These are phyloP conservation scores for Rhizophora apiculata DNA, from an alignment of 345 rosid genomes.

Conservation along the genomic window DNA sequence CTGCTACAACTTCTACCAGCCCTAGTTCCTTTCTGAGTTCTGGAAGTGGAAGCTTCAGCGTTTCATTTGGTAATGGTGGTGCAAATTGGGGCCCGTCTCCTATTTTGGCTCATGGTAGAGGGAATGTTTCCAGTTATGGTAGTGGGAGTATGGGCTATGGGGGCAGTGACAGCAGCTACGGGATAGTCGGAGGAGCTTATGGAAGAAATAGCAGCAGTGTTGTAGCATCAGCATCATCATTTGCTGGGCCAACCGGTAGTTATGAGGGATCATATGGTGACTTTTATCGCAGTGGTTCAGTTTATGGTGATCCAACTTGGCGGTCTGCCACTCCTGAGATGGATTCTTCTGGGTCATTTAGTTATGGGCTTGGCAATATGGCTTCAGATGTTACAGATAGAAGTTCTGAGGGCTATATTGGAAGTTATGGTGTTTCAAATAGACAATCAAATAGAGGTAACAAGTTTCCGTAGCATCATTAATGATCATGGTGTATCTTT, in stretches of 20 bases:
- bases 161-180: conserved; percentile 37
- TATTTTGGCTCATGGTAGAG: conserved; percentile 41
- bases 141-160: conserved; percentile 38
- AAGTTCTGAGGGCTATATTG: conserved; percentile 63
- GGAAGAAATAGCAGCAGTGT: conserved; percentile 52
- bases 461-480: conserved; percentile 17
- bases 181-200: conserved; percentile 47
- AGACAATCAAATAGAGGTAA: conserved; percentile 89
- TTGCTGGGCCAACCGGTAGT: conserved; percentile 48
- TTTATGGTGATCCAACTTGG: conserved; percentile 79
- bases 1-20: conserved; percentile 38
- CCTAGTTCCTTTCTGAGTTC: conserved; percentile 45
- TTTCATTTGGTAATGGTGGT: conserved; percentile 60
- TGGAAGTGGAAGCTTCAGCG: conserved; percentile 57
- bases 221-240: conserved; percentile 53
- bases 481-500: neutral
- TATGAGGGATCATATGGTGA: conserved; percentile 69
- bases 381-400: conserved; percentile 58
- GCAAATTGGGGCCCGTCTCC: conserved; percentile 66
- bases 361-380: conserved; percentile 61
- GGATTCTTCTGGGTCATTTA: conserved; percentile 60
- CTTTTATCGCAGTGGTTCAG: conserved; percentile 52
- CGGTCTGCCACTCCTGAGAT: conserved; percentile 58
- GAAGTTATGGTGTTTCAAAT: conserved; percentile 66
- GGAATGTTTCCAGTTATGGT: conserved; percentile 36